Conservation (phyloP, 2,329 filamentous ascomycete species). For the Cyclaneusma minus region DNA sequence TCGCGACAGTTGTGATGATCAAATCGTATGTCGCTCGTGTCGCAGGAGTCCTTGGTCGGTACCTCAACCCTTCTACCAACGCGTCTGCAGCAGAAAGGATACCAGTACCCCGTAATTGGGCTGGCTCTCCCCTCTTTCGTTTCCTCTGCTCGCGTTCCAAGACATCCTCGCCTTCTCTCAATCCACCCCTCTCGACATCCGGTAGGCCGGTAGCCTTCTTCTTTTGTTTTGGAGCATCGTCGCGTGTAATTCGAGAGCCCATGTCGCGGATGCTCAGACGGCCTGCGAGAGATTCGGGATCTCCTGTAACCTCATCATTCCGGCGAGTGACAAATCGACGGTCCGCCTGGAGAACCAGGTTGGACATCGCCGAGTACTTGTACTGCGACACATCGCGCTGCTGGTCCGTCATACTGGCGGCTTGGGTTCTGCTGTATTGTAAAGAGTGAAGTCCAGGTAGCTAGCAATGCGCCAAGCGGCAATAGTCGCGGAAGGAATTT, state of each 20-base stretch:
- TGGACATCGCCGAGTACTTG: slow-evolving; percentile 99
- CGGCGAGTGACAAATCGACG: slow-evolving; percentile 85
- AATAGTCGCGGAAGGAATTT: no score
- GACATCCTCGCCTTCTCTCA: slow-evolving; percentile 72
- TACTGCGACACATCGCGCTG: slow-evolving; percentile 84
- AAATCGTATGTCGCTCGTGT: slow-evolving; percentile 90
- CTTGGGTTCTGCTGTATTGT: slow-evolving; percentile 16
- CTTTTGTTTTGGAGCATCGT: slow-evolving; percentile 67
- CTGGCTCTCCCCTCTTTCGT: slow-evolving; percentile 59
- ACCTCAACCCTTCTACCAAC: slow-evolving; percentile 79
- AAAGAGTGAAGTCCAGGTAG: slow-evolving; percentile 1
- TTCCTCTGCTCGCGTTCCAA: slow-evolving; percentile 74
- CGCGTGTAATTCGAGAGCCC: slow-evolving; percentile 70
- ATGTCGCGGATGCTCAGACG: slow-evolving; percentile 89
- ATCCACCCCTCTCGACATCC: slow-evolving; percentile 57
- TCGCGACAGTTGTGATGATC: slow-evolving; percentile 80
- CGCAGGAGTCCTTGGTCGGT: slow-evolving; percentile 78
- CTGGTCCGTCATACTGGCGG: slow-evolving; percentile 50
- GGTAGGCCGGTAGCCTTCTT: slow-evolving; percentile 50
- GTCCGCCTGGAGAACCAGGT: slow-evolving; percentile 99
- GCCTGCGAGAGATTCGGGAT: slow-evolving; percentile 92
- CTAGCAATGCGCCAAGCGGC: no score
- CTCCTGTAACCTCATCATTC: slow-evolving; percentile 88
- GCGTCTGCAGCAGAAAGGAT: slow-evolving; percentile 75
- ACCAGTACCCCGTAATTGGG: slow-evolving; percentile 55